Conservation (phyloP, 352 stramenopile genomes). For the Achlya hypogyna region DNA sequence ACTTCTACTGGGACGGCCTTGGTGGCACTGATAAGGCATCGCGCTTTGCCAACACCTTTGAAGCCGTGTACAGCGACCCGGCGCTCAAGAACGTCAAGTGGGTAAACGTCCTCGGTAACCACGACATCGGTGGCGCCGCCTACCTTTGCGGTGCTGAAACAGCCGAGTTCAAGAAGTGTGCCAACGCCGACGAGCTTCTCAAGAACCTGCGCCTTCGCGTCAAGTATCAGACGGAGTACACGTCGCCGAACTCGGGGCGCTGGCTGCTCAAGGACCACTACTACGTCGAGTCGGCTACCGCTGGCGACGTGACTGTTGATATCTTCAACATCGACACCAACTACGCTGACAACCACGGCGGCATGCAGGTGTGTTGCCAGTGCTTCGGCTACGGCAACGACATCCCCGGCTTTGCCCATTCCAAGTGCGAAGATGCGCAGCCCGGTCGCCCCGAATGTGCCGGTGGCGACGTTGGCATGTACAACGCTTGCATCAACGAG, state of each 20-base stretch:
- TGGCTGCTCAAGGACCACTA: slow-evolving; percentile 58
- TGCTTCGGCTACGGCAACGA: slow-evolving; percentile 80
- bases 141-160: slow-evolving; percentile 68
- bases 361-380: slow-evolving; percentile 80
- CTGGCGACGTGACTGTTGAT: slow-evolving; percentile 47
- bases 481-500: slow-evolving; percentile 47
- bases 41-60: slow-evolving; percentile 57
- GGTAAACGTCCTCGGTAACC: slow-evolving; percentile 63
- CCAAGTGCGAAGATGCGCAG: slow-evolving; percentile 37
- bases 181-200: slow-evolving; percentile 42
- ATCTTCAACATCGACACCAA: slow-evolving; percentile 82
- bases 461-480: slow-evolving; percentile 43
- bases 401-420: slow-evolving; percentile 33
- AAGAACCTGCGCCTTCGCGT: slow-evolving; percentile 60
- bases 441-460: slow-evolving; percentile 43
- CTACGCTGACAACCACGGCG: slow-evolving; percentile 73
- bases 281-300: slow-evolving; percentile 44
- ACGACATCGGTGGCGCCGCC: slow-evolving; percentile 59
- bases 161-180: slow-evolving; percentile 53
- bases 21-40: slow-evolving; percentile 42
- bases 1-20: slow-evolving; percentile 78
- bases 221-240: slow-evolving; percentile 45
- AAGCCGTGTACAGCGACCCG: slow-evolving; percentile 51
- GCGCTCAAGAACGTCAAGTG: slow-evolving; percentile 50
- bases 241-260: slow-evolving; percentile 55